Conservation (phyloP, 2,329 filamentous ascomycete genomes). For the Fusarium nisikadoi region DNA sequence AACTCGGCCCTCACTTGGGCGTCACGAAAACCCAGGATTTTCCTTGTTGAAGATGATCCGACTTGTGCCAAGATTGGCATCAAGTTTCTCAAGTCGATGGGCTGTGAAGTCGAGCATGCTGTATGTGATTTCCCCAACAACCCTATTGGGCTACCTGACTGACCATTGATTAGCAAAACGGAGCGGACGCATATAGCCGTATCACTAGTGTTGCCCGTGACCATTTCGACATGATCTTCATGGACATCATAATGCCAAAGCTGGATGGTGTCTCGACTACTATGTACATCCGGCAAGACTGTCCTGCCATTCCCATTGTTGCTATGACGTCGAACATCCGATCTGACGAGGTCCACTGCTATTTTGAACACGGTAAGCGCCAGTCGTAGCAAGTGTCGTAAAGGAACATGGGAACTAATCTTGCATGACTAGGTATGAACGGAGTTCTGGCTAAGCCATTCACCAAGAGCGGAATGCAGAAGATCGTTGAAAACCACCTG, state of each 20-base stretch:
- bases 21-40: constrained; percentile 76
- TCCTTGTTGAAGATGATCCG: constrained; percentile 87
- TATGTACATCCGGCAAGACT: constrained; percentile 89
- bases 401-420: constrained; percentile 21
- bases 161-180: constrained; percentile 65
- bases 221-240: constrained; percentile 76
- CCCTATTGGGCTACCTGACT: constrained; percentile 1
- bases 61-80: constrained; percentile 74
- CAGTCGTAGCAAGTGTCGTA: neutral
- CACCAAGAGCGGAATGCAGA: constrained; percentile 85
- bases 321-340: constrained; percentile 99
- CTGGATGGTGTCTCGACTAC: constrained; percentile 95
- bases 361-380: constrained; percentile 90
- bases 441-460: constrained; percentile 97
- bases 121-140: constrained; percentile 56
- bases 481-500: constrained; percentile 89
- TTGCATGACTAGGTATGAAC: constrained; percentile 82
- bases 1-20: constrained; percentile 64
- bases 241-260: constrained; percentile 98
- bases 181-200: constrained; percentile 90
- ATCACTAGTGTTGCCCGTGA: constrained; percentile 64
- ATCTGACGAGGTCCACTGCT: constrained; percentile 95
- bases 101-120: constrained; percentile 74
- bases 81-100: constrained; percentile 73
- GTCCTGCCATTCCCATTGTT: constrained; percentile 85